These are phyloP conservation scores for Fusarium sp. DNA, from an alignment of 2,329 filamentous ascomycete species.

Conservation along the genomic window DNA sequence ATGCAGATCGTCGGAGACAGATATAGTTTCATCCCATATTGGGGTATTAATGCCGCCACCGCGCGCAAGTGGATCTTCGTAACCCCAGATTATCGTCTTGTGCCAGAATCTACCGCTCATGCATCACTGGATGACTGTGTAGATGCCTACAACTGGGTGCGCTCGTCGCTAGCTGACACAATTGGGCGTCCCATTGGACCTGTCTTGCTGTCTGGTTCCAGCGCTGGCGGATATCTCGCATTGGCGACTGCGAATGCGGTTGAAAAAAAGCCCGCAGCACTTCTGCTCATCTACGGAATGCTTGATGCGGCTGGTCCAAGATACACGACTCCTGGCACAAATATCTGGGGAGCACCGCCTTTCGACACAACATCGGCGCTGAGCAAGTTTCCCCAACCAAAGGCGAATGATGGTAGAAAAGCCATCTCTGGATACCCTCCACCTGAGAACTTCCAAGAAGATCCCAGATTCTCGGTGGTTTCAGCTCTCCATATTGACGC, in stretches of 20 bases:
- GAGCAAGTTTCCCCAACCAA: constrained; percentile 15
- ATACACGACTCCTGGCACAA: constrained; percentile 33
- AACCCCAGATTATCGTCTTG: constrained; percentile 40
- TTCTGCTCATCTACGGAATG: constrained; percentile 40
- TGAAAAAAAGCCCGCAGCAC: constrained; percentile 9
- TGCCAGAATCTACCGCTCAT: constrained; percentile 41
- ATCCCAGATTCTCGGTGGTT: constrained; percentile 6
- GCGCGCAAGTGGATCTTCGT: constrained; percentile 44
- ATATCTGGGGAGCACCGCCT: constrained; percentile 19
- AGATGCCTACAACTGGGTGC: constrained; percentile 42
- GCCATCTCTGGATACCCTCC: constrained; percentile 18
- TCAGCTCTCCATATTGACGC: constrained; percentile 40
- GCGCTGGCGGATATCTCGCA: constrained; percentile 39
- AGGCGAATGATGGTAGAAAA: constrained; percentile 15
- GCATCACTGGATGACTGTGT: constrained; percentile 27
- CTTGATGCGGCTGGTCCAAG: constrained; percentile 17
- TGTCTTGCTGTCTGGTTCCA: constrained; percentile 37
- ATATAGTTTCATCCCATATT: constrained; percentile 38
- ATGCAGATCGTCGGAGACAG: constrained; percentile 38
- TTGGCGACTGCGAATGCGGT: constrained; percentile 23
- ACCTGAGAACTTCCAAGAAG: neutral
- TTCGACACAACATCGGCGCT: constrained; percentile 29
- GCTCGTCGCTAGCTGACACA: neutral
- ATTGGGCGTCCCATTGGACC: constrained; percentile 23
- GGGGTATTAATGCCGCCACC: constrained; percentile 34